These are phyloP conservation scores for Myxozyma lipomycoides DNA, from an alignment of 805 yeast species.

Conservation along the genomic window DNA sequence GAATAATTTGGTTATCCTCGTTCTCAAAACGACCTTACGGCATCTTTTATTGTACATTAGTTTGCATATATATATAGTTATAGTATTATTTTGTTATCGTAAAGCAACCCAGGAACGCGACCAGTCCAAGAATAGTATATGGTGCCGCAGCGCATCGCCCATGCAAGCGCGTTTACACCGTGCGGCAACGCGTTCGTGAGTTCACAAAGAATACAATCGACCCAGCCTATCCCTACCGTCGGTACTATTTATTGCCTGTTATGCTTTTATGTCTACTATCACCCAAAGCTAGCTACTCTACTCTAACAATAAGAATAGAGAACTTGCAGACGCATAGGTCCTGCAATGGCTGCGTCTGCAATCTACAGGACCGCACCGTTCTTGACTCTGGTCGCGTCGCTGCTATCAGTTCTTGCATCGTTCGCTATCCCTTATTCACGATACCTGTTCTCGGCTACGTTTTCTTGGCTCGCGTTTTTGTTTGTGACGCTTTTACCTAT, in stretches of 20 bases:
- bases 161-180: too few species aligned
- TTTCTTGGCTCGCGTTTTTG: slow-evolving; percentile 27
- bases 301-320: not conserved
- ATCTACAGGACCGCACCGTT: slow-evolving; percentile 17
- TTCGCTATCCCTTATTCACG: slow-evolving; percentile 27
- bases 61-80: not conserved
- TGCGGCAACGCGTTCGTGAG: too few species aligned
- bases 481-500: slow-evolving; percentile 21
- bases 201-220: too few species aligned
- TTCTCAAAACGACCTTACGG: too few species aligned
- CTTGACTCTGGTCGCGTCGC: slow-evolving; percentile 26
- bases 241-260: too few species aligned
- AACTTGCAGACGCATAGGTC: not conserved
- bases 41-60: too few species aligned
- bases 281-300: too few species aligned
- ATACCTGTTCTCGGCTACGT: slow-evolving; percentile 25
- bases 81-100: not conserved
- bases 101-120: too few species aligned
- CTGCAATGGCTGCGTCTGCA: not conserved
- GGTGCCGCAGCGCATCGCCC: too few species aligned
- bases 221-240: too few species aligned
- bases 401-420: slow-evolving; percentile 20
- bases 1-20: not conserved
- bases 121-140: too few species aligned
- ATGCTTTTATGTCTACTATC: too few species aligned